A percentile compares a stretch with the other conserved stretches of the same genome.
phyloP scores from a whole-genome alignment of 257 asterid species.

The Capsicum rhomboideum region DNA sequence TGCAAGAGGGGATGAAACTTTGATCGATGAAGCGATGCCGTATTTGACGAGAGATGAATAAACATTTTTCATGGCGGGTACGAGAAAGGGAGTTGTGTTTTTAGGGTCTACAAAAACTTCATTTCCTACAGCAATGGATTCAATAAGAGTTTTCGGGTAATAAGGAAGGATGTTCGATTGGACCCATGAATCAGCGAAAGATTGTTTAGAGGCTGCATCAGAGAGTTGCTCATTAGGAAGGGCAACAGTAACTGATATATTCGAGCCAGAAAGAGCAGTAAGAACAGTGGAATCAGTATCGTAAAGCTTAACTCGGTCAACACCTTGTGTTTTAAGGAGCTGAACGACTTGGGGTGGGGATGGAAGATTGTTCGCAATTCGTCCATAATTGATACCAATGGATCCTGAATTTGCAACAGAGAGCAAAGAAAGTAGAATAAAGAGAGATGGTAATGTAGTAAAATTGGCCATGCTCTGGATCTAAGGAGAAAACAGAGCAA shows the following conservation, averaged over 20 bases:
- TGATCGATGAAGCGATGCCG: slow-evolving; percentile 33
- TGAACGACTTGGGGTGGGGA: slow-evolving; percentile 56
- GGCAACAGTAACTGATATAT: slow-evolving; percentile 57
- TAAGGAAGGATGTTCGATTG: slow-evolving; percentile 48
- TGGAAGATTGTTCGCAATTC: slow-evolving; percentile 73
- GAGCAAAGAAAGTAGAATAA: background rate
- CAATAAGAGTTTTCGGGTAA: slow-evolving; percentile 49
- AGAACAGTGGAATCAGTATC: slow-evolving; percentile 71
- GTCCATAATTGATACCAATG: slow-evolving; percentile 80
- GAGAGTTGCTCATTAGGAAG: slow-evolving; percentile 76
- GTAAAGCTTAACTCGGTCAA: slow-evolving; percentile 50
- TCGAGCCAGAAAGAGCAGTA: slow-evolving; percentile 58
- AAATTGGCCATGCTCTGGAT: background rate
- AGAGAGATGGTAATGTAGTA: background rate
- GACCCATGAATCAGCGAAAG: slow-evolving; percentile 71
- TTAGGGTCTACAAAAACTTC: slow-evolving; percentile 66
- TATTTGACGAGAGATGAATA: slow-evolving; percentile 44
- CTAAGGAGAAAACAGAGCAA: background rate
- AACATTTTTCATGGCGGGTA: slow-evolving; percentile 80
- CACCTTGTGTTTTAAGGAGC: slow-evolving; percentile 56
- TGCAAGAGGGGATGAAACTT: slow-evolving; percentile 66
- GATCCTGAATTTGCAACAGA: slow-evolving; percentile 29
- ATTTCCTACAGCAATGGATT: slow-evolving; percentile 76
- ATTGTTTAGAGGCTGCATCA: slow-evolving; percentile 47
- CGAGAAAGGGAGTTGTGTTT: slow-evolving; percentile 51